A percentile compares a stretch with the other conserved stretches of the same genome.
Conservation (phyloP, 495 filamentous ascomycete species). For the Penicillium bialowiezense region DNA sequence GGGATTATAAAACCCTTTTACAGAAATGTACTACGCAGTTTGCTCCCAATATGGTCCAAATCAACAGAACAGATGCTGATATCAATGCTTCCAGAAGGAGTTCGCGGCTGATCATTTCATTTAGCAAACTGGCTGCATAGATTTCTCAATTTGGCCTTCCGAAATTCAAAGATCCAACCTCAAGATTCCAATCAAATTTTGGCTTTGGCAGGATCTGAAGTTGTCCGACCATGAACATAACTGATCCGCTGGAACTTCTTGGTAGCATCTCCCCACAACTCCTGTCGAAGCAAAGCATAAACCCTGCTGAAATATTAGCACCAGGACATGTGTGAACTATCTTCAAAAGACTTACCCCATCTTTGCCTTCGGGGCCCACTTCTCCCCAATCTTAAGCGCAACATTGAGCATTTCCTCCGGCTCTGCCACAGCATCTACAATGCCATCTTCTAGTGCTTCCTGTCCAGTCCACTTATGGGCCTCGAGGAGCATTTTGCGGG, state of each 20-base stretch:
- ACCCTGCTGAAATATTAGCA: slow-evolving; percentile 25
- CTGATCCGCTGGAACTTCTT: slow-evolving; percentile 46
- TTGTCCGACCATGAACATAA: slow-evolving; percentile 45
- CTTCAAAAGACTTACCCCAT: slow-evolving; percentile 38
- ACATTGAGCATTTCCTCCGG: slow-evolving; percentile 45
- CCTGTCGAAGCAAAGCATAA: slow-evolving; percentile 44
- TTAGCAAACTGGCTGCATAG: neutral
- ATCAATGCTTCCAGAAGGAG: too few relatives aligned
- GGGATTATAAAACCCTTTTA: too few relatives aligned
- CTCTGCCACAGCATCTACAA: slow-evolving; percentile 47
- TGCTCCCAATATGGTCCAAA: too few relatives aligned
- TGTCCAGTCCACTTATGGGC: slow-evolving; percentile 50
- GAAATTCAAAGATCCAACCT: too few relatives aligned
- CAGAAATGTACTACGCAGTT: neutral
- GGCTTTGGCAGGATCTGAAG: slow-evolving; percentile 26
- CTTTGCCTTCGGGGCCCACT: slow-evolving; percentile 45
- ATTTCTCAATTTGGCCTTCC: neutral
- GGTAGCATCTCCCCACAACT: slow-evolving; percentile 49
- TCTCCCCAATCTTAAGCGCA: slow-evolving; percentile 36
- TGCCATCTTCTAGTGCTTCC: slow-evolving; percentile 45
- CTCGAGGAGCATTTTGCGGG: slow-evolving; percentile 51
- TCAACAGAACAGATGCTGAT: too few relatives aligned
- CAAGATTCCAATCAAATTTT: slow-evolving; percentile 26
- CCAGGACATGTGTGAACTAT: neutral
- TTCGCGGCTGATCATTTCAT: too few relatives aligned